Evolutionary conservation across 306 rosid genomes (phyloP).

Genomic region (Acmispon strigosus): DNA sequence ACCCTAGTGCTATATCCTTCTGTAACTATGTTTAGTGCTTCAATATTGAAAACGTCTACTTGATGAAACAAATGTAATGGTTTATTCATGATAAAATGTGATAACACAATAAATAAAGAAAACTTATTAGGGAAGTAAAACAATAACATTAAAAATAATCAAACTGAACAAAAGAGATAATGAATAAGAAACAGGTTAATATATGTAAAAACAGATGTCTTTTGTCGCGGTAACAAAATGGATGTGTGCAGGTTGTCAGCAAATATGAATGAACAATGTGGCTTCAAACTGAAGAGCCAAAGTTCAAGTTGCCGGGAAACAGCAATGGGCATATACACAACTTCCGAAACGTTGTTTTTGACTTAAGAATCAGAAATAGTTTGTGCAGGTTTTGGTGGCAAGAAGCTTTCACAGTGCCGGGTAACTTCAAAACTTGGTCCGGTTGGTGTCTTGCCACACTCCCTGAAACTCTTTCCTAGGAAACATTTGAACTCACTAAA

Average conservation of each 20-base stretch:
- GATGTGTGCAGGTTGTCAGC: slow-evolving; percentile 96
- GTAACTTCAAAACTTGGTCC: slow-evolving; percentile 93
- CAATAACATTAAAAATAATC: slow-evolving; percentile 17
- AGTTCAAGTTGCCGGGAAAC: slow-evolving; percentile 81
- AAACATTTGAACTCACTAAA: slow-evolving; percentile 12
- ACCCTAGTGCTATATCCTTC: slow-evolving; percentile 6
- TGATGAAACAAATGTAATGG: slow-evolving; percentile 6
- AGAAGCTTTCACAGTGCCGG: slow-evolving; percentile 80
- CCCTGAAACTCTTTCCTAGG: slow-evolving; percentile 32
- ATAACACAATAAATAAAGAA: slow-evolving; percentile 19
- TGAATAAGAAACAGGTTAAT: slow-evolving; percentile 21
- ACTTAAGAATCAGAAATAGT: slow-evolving; percentile 51
- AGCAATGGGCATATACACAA: slow-evolving; percentile 78
- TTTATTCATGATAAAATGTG: slow-evolving; percentile 23
- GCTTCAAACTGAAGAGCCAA: slow-evolving; percentile 89
- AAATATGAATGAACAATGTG: slow-evolving; percentile 79
- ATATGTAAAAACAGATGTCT: slow-evolving; percentile 47
- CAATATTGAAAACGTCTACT: slow-evolving; percentile 4
- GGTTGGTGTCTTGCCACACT: slow-evolving; percentile 74
- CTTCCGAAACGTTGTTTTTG: slow-evolving; percentile 80
- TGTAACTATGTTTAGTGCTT: slow-evolving; percentile 6
- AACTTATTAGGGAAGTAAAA: slow-evolving; percentile 5
- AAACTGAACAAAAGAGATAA: slow-evolving; percentile 13
- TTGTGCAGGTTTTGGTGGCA: slow-evolving; percentile 58
- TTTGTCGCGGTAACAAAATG: slow-evolving; percentile 76